Conservation (phyloP, 2,329 filamentous ascomycete genomes). For the Microdochium trichocladiopsis region DNA sequence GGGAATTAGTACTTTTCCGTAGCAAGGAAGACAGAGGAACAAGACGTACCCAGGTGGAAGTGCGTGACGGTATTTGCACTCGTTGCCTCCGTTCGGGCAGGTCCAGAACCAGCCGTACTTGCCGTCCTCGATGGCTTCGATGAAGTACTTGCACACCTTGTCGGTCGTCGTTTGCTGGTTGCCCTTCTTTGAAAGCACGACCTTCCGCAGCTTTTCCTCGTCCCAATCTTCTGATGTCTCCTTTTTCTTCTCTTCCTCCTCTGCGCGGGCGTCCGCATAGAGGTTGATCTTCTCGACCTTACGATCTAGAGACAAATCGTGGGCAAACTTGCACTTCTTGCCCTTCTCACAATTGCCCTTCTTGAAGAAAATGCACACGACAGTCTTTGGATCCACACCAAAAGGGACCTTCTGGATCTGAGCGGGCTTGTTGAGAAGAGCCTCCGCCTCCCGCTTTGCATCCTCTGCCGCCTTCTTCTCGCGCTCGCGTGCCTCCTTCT, state of each 20-base stretch:
- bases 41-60: slow-evolving; percentile 79
- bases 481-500: slow-evolving; percentile 62
- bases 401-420: slow-evolving; percentile 98
- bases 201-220: slow-evolving; percentile 86
- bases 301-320: slow-evolving; percentile 81
- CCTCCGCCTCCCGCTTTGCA: slow-evolving; percentile 71
- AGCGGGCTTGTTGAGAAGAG: slow-evolving; percentile 82
- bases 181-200: slow-evolving; percentile 92
- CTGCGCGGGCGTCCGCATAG: slow-evolving; percentile 75
- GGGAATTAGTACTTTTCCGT: slow-evolving; percentile 16
- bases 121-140: slow-evolving; percentile 92
- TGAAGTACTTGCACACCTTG: slow-evolving; percentile 99
- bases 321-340: slow-evolving; percentile 95
- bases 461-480: slow-evolving; percentile 89
- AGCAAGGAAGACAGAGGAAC: background rate
- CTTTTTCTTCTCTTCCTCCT: slow-evolving; percentile 73
- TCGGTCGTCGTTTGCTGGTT: slow-evolving; percentile 94
- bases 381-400: slow-evolving; percentile 95
- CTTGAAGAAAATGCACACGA: slow-evolving; percentile 94
- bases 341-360: slow-evolving; percentile 97
- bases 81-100: slow-evolving; percentile 92
- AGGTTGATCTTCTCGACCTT: slow-evolving; percentile 89
- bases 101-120: slow-evolving; percentile 99
- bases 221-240: slow-evolving; percentile 98
- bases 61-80: slow-evolving; percentile 98